These are phyloP conservation scores for Phytophthora megakarya DNA, from an alignment of 352 stramenopile genomes.

Conservation along the genomic window DNA sequence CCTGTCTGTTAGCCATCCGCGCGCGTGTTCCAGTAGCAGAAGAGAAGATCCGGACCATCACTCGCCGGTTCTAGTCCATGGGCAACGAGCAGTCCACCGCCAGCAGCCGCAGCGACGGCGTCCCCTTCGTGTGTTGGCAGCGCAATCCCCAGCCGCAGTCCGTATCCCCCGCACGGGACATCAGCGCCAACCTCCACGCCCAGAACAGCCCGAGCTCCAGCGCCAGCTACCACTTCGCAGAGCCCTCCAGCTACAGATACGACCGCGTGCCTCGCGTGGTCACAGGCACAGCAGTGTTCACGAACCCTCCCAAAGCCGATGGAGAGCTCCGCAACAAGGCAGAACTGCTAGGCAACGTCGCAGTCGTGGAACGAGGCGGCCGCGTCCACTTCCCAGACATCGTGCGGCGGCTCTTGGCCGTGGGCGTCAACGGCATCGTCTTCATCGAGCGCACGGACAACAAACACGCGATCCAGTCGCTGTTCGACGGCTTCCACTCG, in stretches of 20 bases:
- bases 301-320: constrained; percentile 71
- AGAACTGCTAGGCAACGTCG: constrained; percentile 68
- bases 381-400: constrained; percentile 88
- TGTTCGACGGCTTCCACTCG: constrained; percentile 90
- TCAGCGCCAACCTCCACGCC: constrained; percentile 37
- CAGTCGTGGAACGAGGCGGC: constrained; percentile 76
- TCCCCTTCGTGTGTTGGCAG: constrained; percentile 77
- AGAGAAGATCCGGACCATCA: constrained; percentile 34
- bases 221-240: constrained; percentile 73
- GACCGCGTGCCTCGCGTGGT: constrained; percentile 62
- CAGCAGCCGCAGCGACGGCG: constrained; percentile 48
- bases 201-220: constrained; percentile 27
- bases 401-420: constrained; percentile 67
- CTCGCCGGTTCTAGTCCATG: constrained; percentile 36
- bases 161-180: constrained; percentile 19
- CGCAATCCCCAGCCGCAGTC: constrained; percentile 28
- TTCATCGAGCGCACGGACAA: constrained; percentile 76
- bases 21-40: constrained; percentile 5
- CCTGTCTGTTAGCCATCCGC: too few species aligned
- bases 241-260: constrained; percentile 85
- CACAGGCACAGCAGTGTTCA: constrained; percentile 57
- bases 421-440: constrained; percentile 69
- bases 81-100: constrained; percentile 63
- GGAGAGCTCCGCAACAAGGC: constrained; percentile 64
- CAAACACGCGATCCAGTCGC: constrained; percentile 61